These are phyloP conservation scores for Ophiostoma perfectum DNA, from an alignment of 2,329 filamentous ascomycete genomes.

Conservation along the genomic window DNA sequence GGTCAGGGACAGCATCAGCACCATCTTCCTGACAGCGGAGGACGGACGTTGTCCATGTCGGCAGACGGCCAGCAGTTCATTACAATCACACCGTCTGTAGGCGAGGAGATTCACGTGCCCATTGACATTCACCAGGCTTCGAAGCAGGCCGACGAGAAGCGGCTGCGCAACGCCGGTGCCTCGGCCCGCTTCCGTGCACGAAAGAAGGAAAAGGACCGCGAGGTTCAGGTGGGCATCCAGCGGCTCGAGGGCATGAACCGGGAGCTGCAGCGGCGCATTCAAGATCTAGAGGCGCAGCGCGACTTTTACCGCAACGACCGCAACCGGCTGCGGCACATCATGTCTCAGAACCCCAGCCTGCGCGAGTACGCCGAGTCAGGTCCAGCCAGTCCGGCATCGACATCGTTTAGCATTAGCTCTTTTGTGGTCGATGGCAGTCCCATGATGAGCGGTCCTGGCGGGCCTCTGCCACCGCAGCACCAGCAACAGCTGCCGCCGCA, in stretches of 20 bases:
- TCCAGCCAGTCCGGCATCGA: slow-evolving; percentile 46
- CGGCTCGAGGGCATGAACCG: slow-evolving; percentile 63
- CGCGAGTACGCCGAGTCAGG: slow-evolving; percentile 48
- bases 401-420: slow-evolving; percentile 33
- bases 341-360: slow-evolving; percentile 54
- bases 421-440: slow-evolving; percentile 38
- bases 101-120: slow-evolving; percentile 52
- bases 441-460: slow-evolving; percentile 20
- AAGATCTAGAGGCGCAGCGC: slow-evolving; percentile 54
- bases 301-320: slow-evolving; percentile 71
- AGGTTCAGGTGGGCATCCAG: slow-evolving; percentile 63
- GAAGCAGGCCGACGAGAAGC: slow-evolving; percentile 76
- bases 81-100: slow-evolving; percentile 35
- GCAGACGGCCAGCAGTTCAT: slow-evolving; percentile 32
- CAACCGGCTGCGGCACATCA: slow-evolving; percentile 63
- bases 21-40: background rate
- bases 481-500: slow-evolving; percentile 13
- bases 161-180: slow-evolving; percentile 77
- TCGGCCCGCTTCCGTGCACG: slow-evolving; percentile 76
- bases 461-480: slow-evolving; percentile 5
- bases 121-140: slow-evolving; percentile 79
- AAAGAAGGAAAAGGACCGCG: slow-evolving; percentile 75
- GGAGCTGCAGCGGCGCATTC: slow-evolving; percentile 53
- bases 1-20: background rate
- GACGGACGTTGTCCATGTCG: slow-evolving; percentile 24